phyloP scores from a whole-genome alignment of 169 alveolate species.

The Ichthyophthirius multifiliis region DNA sequence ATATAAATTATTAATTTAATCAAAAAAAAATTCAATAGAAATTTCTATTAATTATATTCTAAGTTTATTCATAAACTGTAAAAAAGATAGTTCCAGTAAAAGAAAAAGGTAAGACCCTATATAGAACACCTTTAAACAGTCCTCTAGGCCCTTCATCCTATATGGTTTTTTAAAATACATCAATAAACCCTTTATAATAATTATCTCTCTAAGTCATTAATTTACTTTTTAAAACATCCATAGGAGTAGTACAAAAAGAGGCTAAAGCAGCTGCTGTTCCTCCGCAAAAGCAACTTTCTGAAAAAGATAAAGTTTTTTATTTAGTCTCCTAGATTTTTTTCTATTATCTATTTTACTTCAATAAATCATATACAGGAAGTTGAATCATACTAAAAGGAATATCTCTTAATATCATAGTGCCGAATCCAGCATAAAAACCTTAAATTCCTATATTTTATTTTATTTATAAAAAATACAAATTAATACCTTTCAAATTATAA shows the following conservation, averaged over 20 bases:
- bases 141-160: conserved; percentile 60
- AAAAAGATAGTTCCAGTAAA: conserved; percentile 37
- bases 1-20: neutral
- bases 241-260: conserved; percentile 65
- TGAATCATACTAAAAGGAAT: conserved; percentile 64
- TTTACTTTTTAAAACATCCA: conserved; percentile 64
- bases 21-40: neutral
- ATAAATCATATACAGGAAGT: conserved; percentile 65
- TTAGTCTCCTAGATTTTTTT: neutral
- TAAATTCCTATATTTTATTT: conserved; percentile 3
- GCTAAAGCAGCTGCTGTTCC: conserved; percentile 62
- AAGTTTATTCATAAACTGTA: conserved; percentile 28
- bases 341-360: conserved; percentile 29
- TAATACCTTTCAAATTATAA: neutral
- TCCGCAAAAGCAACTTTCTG: conserved; percentile 46
- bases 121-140: conserved; percentile 50
- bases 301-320: neutral
- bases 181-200: conserved; percentile 17
- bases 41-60: neutral
- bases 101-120: conserved; percentile 19
- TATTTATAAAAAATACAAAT: neutral
- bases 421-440: conserved; percentile 68
- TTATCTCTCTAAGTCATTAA: conserved; percentile 54
- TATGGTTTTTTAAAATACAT: conserved; percentile 19
- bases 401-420: conserved; percentile 55